Conservation (phyloP, 371 early-diverging fungal species). For the Saksenaea oblongispora region DNA sequence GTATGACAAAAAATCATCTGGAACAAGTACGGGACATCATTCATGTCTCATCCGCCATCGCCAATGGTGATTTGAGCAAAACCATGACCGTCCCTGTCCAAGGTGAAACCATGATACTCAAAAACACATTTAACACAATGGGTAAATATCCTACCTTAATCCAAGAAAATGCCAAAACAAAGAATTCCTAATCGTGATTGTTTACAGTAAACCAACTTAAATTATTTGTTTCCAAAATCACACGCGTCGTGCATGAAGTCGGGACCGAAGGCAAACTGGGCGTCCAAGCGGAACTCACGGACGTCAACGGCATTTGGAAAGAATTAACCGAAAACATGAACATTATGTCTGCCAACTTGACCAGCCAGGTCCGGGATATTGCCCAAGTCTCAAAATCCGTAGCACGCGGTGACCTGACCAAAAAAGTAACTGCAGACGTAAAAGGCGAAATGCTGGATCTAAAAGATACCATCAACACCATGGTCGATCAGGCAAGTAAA, state of each 20-base stretch:
- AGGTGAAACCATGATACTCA: slow-evolving; percentile 70
- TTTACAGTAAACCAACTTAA: slow-evolving; percentile 32
- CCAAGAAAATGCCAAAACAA: neutral
- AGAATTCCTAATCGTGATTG: neutral
- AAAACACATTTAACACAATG: slow-evolving; percentile 77
- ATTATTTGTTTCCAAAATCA: slow-evolving; percentile 39
- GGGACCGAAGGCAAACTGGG: slow-evolving; percentile 39
- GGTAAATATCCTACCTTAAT: slow-evolving; percentile 33
- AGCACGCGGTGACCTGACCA: slow-evolving; percentile 46
- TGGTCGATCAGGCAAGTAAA: slow-evolving; percentile 46
- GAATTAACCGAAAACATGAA: slow-evolving; percentile 60
- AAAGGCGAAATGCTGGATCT: slow-evolving; percentile 56
- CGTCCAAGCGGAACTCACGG: slow-evolving; percentile 30
- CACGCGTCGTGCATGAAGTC: slow-evolving; percentile 35
- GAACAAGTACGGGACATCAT: slow-evolving; percentile 77
- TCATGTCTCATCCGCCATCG: slow-evolving; percentile 73
- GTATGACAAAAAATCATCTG: slow-evolving; percentile 65
- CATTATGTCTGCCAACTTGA: slow-evolving; percentile 39
- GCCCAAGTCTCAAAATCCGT: slow-evolving; percentile 50
- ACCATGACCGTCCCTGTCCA: slow-evolving; percentile 68
- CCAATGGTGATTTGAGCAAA: slow-evolving; percentile 70
- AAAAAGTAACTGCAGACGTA: slow-evolving; percentile 42
- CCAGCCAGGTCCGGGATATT: slow-evolving; percentile 53
- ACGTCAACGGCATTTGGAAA: slow-evolving; percentile 62
- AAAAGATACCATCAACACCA: slow-evolving; percentile 54